Percentiles rank a stretch among this genome's conserved stretches.
phyloP scores from a whole-genome alignment of 495 filamentous ascomycete species.

The Annulohypoxylon maeteangense region DNA sequence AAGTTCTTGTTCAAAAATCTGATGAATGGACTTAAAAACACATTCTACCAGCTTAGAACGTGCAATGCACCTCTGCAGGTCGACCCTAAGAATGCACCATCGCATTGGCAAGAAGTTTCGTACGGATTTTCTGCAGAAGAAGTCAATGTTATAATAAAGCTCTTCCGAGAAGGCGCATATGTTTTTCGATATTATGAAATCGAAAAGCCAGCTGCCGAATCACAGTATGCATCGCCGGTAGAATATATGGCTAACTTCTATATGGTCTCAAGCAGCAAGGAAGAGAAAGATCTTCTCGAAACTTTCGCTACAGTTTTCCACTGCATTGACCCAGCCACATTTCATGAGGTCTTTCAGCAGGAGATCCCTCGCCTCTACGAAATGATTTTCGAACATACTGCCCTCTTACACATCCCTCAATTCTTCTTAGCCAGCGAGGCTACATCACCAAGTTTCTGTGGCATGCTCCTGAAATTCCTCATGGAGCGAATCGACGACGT shows the following conservation, averaged over 20 bases:
- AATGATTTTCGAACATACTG: slow-evolving; percentile 97
- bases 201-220: slow-evolving; percentile 80
- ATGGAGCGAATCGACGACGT: slow-evolving; percentile 97
- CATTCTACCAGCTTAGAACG: slow-evolving; percentile 91
- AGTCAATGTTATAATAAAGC: slow-evolving; percentile 93
- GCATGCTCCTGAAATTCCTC: slow-evolving; percentile 95
- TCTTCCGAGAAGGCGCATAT: slow-evolving; percentile 94
- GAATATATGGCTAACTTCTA: slow-evolving; percentile 94
- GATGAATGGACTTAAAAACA: slow-evolving; percentile 96
- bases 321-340: slow-evolving; percentile 97
- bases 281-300: slow-evolving; percentile 97
- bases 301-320: slow-evolving; percentile 99
- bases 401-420: slow-evolving; percentile 92
- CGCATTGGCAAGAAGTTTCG: slow-evolving; percentile 94
- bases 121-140: slow-evolving; percentile 98
- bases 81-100: slow-evolving; percentile 79
- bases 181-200: slow-evolving; percentile 97
- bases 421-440: slow-evolving; percentile 98
- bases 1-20: slow-evolving; percentile 98
- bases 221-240: slow-evolving; percentile 78
- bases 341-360: slow-evolving; percentile 97
- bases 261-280: slow-evolving; percentile 88
- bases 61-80: slow-evolving; percentile 80
- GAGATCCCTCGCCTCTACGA: slow-evolving; percentile 97
- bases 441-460: slow-evolving; percentile 95